Percentiles rank a stretch among this genome's conserved stretches.
Evolutionary conservation across 2,329 filamentous ascomycete species (phyloP).

Genomic region (Neopestalotiopsis sp.): DNA sequence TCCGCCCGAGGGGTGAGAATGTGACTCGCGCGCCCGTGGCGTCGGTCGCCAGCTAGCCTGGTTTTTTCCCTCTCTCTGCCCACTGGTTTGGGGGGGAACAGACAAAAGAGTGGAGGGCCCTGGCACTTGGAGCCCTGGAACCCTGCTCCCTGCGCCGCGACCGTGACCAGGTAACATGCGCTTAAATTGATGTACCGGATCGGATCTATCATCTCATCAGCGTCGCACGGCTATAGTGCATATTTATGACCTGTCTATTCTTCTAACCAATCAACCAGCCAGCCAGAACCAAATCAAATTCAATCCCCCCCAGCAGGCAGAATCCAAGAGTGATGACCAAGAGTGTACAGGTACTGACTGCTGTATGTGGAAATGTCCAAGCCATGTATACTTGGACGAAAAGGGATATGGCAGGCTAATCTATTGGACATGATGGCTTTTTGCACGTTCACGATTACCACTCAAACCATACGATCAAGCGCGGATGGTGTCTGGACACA

Average conservation of each 20-base stretch:
- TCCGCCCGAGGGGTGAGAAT: slow-evolving; percentile 12
- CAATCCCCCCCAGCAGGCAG: not conserved
- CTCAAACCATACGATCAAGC: not conserved
- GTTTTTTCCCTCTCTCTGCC: not conserved
- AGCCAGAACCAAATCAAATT: not conserved
- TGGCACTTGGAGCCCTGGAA: not conserved
- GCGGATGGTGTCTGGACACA: too few species aligned
- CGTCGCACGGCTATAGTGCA: not conserved
- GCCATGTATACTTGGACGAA: not conserved
- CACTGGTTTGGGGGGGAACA: not conserved
- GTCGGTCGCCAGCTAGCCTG: slow-evolving; percentile 8
- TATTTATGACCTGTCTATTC: not conserved
- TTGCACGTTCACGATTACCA: not conserved
- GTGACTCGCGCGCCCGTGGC: slow-evolving; percentile 15
- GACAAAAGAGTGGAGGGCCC: not conserved
- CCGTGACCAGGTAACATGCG: not conserved
- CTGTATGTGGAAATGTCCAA: too few species aligned
- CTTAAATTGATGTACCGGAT: not conserved
- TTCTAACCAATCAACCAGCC: not conserved
- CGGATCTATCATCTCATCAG: not conserved
- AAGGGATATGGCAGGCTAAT: not conserved
- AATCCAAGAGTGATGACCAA: not conserved
- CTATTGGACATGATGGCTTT: not conserved
- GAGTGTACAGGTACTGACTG: not conserved
- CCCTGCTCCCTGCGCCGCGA: not conserved